Percentiles rank a stretch among this genome's conserved stretches.
Evolutionary conservation across 2,329 filamentous ascomycete species (phyloP).

Genomic region (Fusarium tricinctum): DNA sequence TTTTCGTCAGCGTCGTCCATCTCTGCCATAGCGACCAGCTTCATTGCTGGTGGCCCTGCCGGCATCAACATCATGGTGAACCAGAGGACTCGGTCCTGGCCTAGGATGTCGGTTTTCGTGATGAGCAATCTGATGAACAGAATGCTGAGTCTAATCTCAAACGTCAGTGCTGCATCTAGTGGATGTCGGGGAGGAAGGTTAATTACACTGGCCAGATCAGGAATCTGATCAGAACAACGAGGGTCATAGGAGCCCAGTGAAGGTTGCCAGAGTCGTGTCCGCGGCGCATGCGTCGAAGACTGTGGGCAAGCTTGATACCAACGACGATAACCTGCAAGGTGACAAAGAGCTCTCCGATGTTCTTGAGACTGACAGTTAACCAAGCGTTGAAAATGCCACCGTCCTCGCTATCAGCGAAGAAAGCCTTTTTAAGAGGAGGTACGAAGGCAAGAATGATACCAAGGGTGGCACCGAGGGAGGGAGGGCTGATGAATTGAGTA

Average conservation of each 20-base stretch:
- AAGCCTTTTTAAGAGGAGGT: constrained; percentile 32
- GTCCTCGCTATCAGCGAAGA: constrained; percentile 27
- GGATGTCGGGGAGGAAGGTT: accelerated
- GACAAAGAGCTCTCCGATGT: constrained; percentile 36
- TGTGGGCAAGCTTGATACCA: constrained; percentile 37
- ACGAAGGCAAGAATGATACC: constrained; percentile 25
- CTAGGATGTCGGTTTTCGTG: constrained; percentile 13
- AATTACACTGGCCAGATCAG: constrained; percentile 33
- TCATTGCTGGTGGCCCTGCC: constrained; percentile 31
- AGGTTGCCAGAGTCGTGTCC: constrained; percentile 27
- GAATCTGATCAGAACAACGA: constrained; percentile 28
- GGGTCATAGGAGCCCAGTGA: constrained; percentile 13
- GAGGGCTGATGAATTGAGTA: constrained; percentile 33
- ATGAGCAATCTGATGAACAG: constrained; percentile 29
- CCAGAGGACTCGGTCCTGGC: constrained; percentile 32
- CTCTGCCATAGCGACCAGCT: constrained; percentile 36
- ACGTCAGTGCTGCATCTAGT: background rate
- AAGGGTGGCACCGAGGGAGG: constrained; percentile 18
- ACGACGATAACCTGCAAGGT: constrained; percentile 36
- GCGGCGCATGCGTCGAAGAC: constrained; percentile 30
- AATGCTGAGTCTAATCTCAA: constrained; percentile 15
- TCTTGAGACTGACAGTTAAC: constrained; percentile 37
- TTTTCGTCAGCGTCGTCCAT: constrained; percentile 33
- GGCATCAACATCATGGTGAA: constrained; percentile 40
- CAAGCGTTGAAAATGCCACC: constrained; percentile 35